These are phyloP conservation scores for Colletotrichum ledebouriae DNA, from an alignment of 2,329 filamentous ascomycete genomes.

Conservation along the genomic window DNA sequence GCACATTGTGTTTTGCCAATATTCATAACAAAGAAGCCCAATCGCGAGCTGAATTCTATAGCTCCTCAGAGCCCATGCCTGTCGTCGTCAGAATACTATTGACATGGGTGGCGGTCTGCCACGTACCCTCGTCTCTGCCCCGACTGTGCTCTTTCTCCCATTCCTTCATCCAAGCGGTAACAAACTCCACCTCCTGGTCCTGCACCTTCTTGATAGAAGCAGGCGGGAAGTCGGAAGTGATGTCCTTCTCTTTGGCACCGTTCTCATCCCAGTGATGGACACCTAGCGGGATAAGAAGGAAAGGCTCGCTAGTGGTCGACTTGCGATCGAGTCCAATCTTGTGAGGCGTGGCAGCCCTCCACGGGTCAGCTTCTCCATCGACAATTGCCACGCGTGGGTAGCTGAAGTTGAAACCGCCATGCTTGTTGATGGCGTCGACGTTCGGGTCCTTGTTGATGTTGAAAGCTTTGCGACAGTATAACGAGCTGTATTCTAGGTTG, in stretches of 20 bases:
- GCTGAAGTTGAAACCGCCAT: constrained; percentile 79
- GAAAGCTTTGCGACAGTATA: constrained; percentile 77
- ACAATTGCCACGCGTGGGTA: constrained; percentile 83
- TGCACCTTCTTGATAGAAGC: constrained; percentile 71
- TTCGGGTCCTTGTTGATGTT: constrained; percentile 76
- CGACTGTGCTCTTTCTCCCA: constrained; percentile 55
- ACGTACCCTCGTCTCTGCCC: not conserved
- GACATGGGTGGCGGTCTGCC: not conserved
- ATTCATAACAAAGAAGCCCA: not conserved
- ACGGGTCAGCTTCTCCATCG: constrained; percentile 84
- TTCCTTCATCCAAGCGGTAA: constrained; percentile 76
- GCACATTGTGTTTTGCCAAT: not conserved
- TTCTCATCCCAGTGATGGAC: constrained; percentile 89
- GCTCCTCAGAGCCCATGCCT: constrained; percentile 9
- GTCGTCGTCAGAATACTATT: not conserved
- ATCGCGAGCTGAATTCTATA: constrained; percentile 11
- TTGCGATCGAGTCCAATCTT: constrained; percentile 70
- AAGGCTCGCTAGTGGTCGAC: constrained; percentile 76
- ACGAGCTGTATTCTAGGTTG: constrained; percentile 71
- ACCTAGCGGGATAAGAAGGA: constrained; percentile 78
- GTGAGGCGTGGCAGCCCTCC: constrained; percentile 81
- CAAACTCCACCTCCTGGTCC: constrained; percentile 69
- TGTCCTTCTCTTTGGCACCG: constrained; percentile 74
- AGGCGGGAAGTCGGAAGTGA: constrained; percentile 69
- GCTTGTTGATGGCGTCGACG: constrained; percentile 78